Conservation (phyloP, 1,284 basidiomycete species). For the Athelia sp. region DNA sequence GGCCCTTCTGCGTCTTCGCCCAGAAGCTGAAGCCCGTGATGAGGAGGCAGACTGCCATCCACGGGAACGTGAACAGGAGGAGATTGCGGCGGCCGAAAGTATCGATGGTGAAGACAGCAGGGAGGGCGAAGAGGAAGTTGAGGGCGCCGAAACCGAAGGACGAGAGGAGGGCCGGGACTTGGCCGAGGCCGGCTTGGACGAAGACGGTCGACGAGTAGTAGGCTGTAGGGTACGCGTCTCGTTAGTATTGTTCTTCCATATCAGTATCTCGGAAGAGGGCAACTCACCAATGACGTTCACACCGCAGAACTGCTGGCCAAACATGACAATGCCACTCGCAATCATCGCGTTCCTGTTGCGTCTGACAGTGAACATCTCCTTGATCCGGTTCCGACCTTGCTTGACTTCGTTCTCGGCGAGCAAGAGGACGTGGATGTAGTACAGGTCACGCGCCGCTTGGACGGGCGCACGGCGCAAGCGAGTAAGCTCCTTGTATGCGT, state of each 20-base stretch:
- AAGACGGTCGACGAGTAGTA: slow-evolving; percentile 66
- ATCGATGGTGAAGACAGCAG: slow-evolving; percentile 53
- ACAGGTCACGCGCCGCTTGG: slow-evolving; percentile 76
- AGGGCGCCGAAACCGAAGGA: slow-evolving; percentile 52
- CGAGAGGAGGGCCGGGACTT: slow-evolving; percentile 48
- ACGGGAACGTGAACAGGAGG: slow-evolving; percentile 63
- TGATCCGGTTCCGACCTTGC: slow-evolving; percentile 43
- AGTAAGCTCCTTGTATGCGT: slow-evolving; percentile 61
- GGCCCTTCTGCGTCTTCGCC: slow-evolving; percentile 16
- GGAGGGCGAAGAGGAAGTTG: slow-evolving; percentile 52
- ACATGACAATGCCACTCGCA: slow-evolving; percentile 70
- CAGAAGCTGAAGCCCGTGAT: slow-evolving; percentile 51
- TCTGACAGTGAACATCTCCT: slow-evolving; percentile 68
- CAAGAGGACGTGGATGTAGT: slow-evolving; percentile 66
- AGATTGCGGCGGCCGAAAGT: slow-evolving; percentile 70
- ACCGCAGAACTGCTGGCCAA: slow-evolving; percentile 64
- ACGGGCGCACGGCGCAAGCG: slow-evolving; percentile 62
- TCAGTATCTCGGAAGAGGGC: too few relatives aligned
- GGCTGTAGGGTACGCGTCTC: too few relatives aligned
- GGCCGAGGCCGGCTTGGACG: slow-evolving; percentile 42
- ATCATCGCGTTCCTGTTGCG: slow-evolving; percentile 72
- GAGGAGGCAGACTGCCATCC: slow-evolving; percentile 59
- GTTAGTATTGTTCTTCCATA: too few relatives aligned
- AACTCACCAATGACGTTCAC: slow-evolving; percentile 51
- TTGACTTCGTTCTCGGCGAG: slow-evolving; percentile 60